These are phyloP conservation scores for Eimeria maxima DNA, from an alignment of 169 alveolate species.

Conservation along the genomic window DNA sequence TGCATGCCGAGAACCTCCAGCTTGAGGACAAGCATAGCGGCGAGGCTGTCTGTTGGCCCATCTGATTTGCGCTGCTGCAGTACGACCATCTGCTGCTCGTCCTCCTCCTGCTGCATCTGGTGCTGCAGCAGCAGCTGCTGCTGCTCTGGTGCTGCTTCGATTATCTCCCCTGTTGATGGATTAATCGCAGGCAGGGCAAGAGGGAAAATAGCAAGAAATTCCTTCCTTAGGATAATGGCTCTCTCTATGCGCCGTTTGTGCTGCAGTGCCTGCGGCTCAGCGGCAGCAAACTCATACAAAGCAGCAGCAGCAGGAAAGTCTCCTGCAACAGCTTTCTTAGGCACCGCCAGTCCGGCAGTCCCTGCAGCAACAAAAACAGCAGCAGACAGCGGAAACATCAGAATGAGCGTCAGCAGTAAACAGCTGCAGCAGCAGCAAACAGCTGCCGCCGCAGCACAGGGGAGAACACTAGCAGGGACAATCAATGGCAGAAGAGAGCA, in stretches of 20 bases:
- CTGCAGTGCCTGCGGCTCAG: background rate
- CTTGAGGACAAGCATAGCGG: background rate
- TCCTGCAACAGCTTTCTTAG: background rate
- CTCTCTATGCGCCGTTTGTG: conserved; percentile 12
- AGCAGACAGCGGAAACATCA: background rate
- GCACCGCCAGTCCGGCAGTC: background rate
- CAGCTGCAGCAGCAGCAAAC: background rate
- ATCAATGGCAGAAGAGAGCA: background rate
- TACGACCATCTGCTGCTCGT: background rate
- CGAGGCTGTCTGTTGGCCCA: background rate
- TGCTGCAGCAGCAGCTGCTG: too few relatives aligned
- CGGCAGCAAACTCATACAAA: too few relatives aligned
- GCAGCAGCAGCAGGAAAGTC: too few relatives aligned
- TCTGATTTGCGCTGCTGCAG: background rate
- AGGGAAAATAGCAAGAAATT: background rate
- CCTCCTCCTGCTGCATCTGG: too few relatives aligned
- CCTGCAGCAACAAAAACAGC: background rate
- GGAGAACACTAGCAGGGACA: background rate
- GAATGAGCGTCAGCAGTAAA: background rate
- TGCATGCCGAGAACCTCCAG: conserved; percentile 13
- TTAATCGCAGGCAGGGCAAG: background rate
- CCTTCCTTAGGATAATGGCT: background rate
- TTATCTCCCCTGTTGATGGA: background rate
- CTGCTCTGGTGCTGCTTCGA: background rate
- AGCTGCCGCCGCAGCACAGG: background rate